Percentiles rank a stretch among this genome's conserved stretches.
phyloP scores from a whole-genome alignment of 345 rosid genomes.

The Atalantia buxifolia region DNA sequence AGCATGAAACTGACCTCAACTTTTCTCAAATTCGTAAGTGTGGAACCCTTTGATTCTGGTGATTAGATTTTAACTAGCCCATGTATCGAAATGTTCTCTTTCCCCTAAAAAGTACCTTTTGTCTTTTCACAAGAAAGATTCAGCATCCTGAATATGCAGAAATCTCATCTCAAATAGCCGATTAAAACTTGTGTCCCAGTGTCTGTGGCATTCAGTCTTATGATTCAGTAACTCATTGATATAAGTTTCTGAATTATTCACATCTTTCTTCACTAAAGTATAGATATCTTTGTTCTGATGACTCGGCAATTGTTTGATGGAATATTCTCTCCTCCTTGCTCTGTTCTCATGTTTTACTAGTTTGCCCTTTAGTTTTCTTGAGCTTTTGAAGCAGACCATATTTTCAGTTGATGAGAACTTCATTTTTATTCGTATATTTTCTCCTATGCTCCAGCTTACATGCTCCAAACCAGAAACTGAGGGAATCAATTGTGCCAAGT shows the following conservation, averaged over 20 bases:
- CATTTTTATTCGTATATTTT: not conserved
- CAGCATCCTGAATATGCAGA: not conserved
- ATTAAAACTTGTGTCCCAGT: not conserved
- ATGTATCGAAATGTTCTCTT: not conserved
- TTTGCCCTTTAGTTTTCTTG: constrained; percentile 1
- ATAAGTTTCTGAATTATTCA: not conserved
- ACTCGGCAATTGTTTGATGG: not conserved
- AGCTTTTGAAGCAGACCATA: not conserved
- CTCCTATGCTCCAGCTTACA: constrained; percentile 55
- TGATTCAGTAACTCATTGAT: not conserved
- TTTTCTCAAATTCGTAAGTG: not conserved
- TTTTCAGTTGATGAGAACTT: not conserved
- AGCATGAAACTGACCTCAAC: not conserved
- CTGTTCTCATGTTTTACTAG: not conserved
- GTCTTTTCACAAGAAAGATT: not conserved
- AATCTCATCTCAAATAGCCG: not conserved
- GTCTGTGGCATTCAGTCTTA: not conserved
- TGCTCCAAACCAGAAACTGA: constrained; percentile 88
- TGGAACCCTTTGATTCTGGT: not conserved
- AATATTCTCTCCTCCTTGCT: not conserved
- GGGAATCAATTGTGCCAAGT: constrained; percentile 91
- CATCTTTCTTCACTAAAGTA: not conserved
- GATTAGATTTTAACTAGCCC: not conserved
- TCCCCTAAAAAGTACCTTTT: not conserved
- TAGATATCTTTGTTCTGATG: not conserved